A percentile compares a stretch with the other conserved stretches of the same genome.
Evolutionary conservation across 2,329 filamentous ascomycete species (phyloP).

Genomic region (Aspergillus luchuensis): DNA sequence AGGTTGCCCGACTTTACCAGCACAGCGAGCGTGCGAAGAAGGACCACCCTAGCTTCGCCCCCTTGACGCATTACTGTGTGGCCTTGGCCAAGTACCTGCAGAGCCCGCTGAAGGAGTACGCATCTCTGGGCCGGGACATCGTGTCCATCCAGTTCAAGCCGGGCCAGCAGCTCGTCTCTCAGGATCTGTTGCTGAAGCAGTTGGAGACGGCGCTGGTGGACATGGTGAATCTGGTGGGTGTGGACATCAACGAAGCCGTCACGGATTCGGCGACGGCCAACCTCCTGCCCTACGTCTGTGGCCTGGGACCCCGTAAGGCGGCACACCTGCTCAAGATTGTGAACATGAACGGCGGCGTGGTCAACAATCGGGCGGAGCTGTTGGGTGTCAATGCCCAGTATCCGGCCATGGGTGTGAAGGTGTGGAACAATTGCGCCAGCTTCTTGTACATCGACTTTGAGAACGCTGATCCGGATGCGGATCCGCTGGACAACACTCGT

Average conservation of each 20-base stretch:
- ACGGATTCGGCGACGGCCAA: slow-evolving; percentile 79
- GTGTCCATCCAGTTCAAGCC: slow-evolving; percentile 84
- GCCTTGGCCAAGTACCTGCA: slow-evolving; percentile 89
- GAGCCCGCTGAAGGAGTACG: slow-evolving; percentile 95
- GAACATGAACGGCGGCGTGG: slow-evolving; percentile 83
- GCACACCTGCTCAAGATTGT: slow-evolving; percentile 84
- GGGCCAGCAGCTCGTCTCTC: slow-evolving; percentile 82
- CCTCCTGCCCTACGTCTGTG: slow-evolving; percentile 85
- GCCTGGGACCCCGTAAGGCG: slow-evolving; percentile 89
- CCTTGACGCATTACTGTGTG: slow-evolving; percentile 85
- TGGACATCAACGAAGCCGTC: slow-evolving; percentile 92
- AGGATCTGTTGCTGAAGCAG: slow-evolving; percentile 82
- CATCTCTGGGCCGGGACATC: slow-evolving; percentile 84
- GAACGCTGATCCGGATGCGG: slow-evolving; percentile 74
- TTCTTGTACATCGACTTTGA: slow-evolving; percentile 92
- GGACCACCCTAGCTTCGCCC: slow-evolving; percentile 78
- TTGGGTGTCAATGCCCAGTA: slow-evolving; percentile 83
- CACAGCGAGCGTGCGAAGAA: slow-evolving; percentile 76
- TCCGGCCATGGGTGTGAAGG: slow-evolving; percentile 80
- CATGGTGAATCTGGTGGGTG: slow-evolving; percentile 94
- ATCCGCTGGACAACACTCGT: slow-evolving; percentile 94
- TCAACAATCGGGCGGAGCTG: slow-evolving; percentile 82
- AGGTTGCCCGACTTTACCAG: slow-evolving; percentile 95
- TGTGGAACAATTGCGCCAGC: slow-evolving; percentile 96
- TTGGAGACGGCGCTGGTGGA: slow-evolving; percentile 97